Percentiles rank a stretch among this genome's conserved stretches.
phyloP scores from a whole-genome alignment of 768 basidiomycete genomes.

The Amanita rimosa region DNA sequence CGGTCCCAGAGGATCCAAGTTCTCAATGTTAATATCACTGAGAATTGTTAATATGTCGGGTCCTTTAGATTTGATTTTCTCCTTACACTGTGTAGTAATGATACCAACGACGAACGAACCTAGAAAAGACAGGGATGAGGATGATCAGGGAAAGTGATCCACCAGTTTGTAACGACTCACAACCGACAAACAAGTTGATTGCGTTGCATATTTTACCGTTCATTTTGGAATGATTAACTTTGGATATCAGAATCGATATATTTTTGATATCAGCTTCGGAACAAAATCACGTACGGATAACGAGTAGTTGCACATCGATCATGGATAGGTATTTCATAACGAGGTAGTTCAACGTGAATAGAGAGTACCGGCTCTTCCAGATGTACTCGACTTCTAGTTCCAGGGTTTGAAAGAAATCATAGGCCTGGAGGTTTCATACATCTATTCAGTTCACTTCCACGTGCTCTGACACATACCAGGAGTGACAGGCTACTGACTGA shows the following conservation, averaged over 20 bases:
- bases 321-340: slow-evolving; percentile 17
- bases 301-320: slow-evolving; percentile 10
- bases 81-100: background rate
- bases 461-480: background rate
- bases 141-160: background rate
- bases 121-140: too few species aligned
- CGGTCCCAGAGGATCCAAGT: background rate
- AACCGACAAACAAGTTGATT: background rate
- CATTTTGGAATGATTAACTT: background rate
- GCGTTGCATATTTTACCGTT: background rate
- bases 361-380: slow-evolving; percentile 14
- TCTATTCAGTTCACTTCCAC: too few species aligned
- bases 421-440: too few species aligned
- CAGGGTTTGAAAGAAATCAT: slow-evolving; percentile 16
- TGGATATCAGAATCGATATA: background rate
- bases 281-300: slow-evolving; percentile 9
- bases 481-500: background rate
- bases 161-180: background rate
- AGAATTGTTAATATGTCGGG: background rate
- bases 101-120: background rate
- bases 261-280: background rate
- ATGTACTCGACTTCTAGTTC: slow-evolving; percentile 13
- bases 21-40: slow-evolving; percentile 3
- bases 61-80: background rate
- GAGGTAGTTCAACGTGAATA: slow-evolving; percentile 16